Conservation (phyloP, 345 rosid genomes). For the Draba incana region DNA sequence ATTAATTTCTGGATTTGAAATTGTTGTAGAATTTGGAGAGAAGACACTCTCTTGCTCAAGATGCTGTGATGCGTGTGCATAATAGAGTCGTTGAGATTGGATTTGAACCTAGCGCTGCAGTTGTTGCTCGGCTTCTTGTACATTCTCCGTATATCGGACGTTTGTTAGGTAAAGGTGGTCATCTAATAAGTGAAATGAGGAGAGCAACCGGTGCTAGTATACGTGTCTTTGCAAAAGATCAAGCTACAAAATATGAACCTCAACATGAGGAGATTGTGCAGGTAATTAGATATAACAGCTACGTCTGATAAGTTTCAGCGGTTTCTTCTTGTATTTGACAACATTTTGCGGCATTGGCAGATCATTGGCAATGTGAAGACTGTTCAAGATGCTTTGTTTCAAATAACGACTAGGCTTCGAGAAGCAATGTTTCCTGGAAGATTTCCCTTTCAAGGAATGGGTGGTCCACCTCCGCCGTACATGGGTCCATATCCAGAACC, state of each 20-base stretch:
- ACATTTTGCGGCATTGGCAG: conserved; percentile 44
- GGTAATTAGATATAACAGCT: conserved; percentile 43
- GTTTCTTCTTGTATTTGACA: conserved; percentile 6
- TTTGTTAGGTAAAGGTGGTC: conserved; percentile 76
- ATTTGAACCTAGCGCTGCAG: conserved; percentile 66
- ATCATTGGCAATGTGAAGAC: conserved; percentile 66
- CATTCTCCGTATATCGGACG: conserved; percentile 66
- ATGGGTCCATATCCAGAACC: conserved; percentile 70
- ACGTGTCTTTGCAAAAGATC: conserved; percentile 66
- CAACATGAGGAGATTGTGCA: conserved; percentile 75
- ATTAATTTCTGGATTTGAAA: neutral
- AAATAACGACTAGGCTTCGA: conserved; percentile 69
- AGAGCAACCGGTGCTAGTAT: conserved; percentile 75
- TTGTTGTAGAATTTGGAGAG: conserved; percentile 64
- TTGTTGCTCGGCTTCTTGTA: conserved; percentile 74
- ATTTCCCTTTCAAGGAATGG: conserved; percentile 49
- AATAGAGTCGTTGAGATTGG: conserved; percentile 73
- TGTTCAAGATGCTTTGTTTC: conserved; percentile 80
- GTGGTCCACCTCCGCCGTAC: conserved; percentile 55
- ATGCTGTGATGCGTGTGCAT: conserved; percentile 74
- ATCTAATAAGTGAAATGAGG: conserved; percentile 67
- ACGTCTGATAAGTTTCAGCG: neutral
- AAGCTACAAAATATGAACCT: conserved; percentile 54
- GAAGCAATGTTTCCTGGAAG: conserved; percentile 66
- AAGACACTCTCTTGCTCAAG: conserved; percentile 73